Conservation (phyloP, 1,284 basidiomycete species). For the Pseudozyma flocculosa region DNA sequence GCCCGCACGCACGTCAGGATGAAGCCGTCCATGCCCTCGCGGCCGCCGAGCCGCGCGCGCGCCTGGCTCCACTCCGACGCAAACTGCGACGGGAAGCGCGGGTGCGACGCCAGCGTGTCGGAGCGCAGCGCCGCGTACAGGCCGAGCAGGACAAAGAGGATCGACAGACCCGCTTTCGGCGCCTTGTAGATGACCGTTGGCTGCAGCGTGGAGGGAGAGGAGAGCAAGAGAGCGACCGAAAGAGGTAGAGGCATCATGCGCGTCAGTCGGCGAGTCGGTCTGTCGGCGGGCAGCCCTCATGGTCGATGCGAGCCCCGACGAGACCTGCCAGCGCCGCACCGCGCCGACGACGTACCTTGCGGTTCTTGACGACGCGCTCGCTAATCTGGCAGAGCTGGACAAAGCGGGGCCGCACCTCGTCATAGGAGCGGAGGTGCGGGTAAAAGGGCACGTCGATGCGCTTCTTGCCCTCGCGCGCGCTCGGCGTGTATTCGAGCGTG, state of each 20-base stretch:
- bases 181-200: conserved; percentile 24
- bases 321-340: too few relatives aligned
- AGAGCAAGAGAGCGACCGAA: not conserved
- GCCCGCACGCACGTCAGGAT: conserved; percentile 15
- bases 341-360: conserved; percentile 13
- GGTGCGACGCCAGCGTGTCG: conserved; percentile 17
- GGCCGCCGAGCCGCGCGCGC: conserved; percentile 22
- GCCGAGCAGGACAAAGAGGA: not conserved
- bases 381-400: conserved; percentile 22
- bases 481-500: conserved; percentile 25
- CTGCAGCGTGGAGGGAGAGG: not conserved
- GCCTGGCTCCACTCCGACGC: conserved; percentile 23
- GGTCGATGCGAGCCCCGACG: too few relatives aligned
- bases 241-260: too few relatives aligned
- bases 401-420: conserved; percentile 22
- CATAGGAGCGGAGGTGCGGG: conserved; percentile 24
- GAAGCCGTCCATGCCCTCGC: conserved; percentile 22
- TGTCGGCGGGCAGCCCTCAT: too few relatives aligned
- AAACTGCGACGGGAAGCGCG: conserved; percentile 11
- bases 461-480: conserved; percentile 8
- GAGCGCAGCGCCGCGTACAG: conserved; percentile 26
- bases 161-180: conserved; percentile 17
- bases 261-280: too few relatives aligned
- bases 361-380: conserved; percentile 24
- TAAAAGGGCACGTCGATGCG: conserved; percentile 26